phyloP scores from a whole-genome alignment of 2,329 filamentous ascomycete genomes.

The Curvularia sp. region DNA sequence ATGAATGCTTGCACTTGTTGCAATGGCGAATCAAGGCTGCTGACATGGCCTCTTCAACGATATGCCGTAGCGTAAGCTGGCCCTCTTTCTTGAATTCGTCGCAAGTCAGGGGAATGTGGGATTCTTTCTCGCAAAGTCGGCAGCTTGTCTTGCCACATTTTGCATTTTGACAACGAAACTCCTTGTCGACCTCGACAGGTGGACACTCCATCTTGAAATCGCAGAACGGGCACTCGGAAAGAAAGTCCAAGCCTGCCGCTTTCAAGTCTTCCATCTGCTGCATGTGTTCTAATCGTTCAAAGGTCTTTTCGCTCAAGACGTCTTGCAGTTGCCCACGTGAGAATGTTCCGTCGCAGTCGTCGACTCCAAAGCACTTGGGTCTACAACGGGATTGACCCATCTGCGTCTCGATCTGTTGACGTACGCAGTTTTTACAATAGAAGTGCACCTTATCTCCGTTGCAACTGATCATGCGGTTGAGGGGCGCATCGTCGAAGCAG shows the following conservation, averaged over 20 bases:
- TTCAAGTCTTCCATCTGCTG: constrained; percentile 74
- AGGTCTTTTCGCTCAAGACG: constrained; percentile 66
- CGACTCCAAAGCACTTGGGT: constrained; percentile 72
- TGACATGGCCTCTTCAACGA: constrained; percentile 85
- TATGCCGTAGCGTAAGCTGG: constrained; percentile 67
- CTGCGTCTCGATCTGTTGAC: constrained; percentile 69
- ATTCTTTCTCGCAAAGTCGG: constrained; percentile 68
- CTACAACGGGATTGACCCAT: constrained; percentile 74
- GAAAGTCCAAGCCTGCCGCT: constrained; percentile 73
- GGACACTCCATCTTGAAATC: constrained; percentile 78
- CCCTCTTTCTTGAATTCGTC: constrained; percentile 68
- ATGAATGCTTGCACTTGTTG: constrained; percentile 74
- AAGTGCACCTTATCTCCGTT: constrained; percentile 65
- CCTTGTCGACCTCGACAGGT: constrained; percentile 70
- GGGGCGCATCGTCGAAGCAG: constrained; percentile 72
- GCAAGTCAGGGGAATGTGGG: constrained; percentile 77
- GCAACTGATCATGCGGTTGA: constrained; percentile 75
- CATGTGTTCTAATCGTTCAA: constrained; percentile 70
- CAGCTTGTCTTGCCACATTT: constrained; percentile 65
- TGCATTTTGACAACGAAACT: constrained; percentile 74
- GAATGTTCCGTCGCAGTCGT: constrained; percentile 67
- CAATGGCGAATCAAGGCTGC: constrained; percentile 78
- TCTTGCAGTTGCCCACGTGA: constrained; percentile 60
- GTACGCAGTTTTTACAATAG: constrained; percentile 75
- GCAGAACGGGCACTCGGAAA: constrained; percentile 82